Conservation (phyloP, 2,329 filamentous ascomycete species). For the Pestalotiopsis sp. region DNA sequence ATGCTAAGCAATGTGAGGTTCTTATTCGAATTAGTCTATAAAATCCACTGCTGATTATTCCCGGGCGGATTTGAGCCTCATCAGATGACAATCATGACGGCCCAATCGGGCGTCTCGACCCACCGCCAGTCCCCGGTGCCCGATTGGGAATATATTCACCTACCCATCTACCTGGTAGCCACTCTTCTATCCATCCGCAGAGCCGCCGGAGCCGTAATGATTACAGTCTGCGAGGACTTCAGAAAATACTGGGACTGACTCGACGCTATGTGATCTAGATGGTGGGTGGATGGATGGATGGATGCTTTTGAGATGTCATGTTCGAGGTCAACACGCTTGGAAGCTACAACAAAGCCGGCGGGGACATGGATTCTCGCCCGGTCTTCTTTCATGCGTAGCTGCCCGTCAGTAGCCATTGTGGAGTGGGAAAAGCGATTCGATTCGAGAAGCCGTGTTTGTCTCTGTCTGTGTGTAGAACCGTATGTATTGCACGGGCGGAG, state of each 20-base stretch:
- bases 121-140: neutral
- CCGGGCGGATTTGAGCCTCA: neutral
- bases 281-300: neutral
- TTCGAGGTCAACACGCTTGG: neutral
- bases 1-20: too few species aligned
- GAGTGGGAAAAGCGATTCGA: neutral
- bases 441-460: neutral
- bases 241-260: neutral
- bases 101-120: neutral
- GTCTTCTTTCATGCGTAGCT: neutral
- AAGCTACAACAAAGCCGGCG: neutral
- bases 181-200: neutral
- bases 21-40: too few species aligned
- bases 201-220: neutral
- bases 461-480: neutral
- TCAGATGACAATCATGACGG: neutral
- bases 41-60: neutral
- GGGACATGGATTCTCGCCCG: neutral
- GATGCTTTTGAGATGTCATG: too few species aligned
- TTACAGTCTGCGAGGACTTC: neutral
- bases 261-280: neutral
- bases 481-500: too few species aligned
- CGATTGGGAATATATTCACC: neutral
- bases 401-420: neutral
- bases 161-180: neutral